Evolutionary conservation across 768 basidiomycete species (phyloP), one percentile per base, ranked within the genome.

Genomic region (Strobilomyces echinocephalus): DNA sequence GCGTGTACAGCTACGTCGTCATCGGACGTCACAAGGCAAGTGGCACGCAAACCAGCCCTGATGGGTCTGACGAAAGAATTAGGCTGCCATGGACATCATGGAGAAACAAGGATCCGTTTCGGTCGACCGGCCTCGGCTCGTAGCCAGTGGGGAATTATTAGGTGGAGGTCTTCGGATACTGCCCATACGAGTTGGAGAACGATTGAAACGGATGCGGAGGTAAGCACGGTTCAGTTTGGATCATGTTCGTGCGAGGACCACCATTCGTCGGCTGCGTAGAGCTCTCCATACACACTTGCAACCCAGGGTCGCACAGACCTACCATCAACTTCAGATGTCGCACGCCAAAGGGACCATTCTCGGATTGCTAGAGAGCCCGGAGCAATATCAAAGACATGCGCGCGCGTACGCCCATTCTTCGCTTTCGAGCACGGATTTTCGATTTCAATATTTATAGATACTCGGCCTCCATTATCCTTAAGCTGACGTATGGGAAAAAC

Each of bases 61-160:
- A 49, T 40, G 39, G 31, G 14, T 57, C 34, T 35, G 34, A 35
- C 34, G 34, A 35, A 24, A 4, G 34, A 5, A 73, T 39, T 70
- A 80, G 60, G 79, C 79, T 1, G 79, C 80, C 0, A 71, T 80
- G 1, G 80, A 83, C 3, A 77, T 83, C 48, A 79, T 84, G 80
- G 81, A 84, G 61, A 78, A 77, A 54, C 79, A 82, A 58, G 81
- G 81, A 0, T 75, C 75, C 1, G 56, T 65, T 0, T 63, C 76
- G 12, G 75, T 69, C 1, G 82, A 82, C 60, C 64, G 80, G 47
- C 81, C 81, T 4, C 59, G 65, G 1, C 73, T 67, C 21, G 77
- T 82, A 28, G 73, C 81, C 0, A 20, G 48, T 35, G 81, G 81
- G 1, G 79, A 82, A 52, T 73, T 78, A 0, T 65, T 82, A 0